These are phyloP conservation scores for Debaryomycetaceae sp. DNA, from an alignment of 1,139 yeast genomes.

Conservation along the genomic window DNA sequence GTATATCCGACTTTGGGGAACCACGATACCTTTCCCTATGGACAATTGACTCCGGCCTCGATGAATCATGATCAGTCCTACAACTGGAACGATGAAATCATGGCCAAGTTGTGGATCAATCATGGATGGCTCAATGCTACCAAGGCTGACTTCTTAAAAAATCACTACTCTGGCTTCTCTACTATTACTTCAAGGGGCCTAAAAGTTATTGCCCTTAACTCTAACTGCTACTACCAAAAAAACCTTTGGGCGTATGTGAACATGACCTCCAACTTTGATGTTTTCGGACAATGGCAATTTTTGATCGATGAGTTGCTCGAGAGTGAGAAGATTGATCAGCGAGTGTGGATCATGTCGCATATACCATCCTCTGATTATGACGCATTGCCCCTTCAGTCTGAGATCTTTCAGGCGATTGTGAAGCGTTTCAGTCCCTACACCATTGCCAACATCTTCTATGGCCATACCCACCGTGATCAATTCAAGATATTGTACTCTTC, in stretches of 20 bases:
- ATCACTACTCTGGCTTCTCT: constrained; percentile 62
- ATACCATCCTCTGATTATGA: constrained; percentile 56
- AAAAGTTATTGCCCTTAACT: constrained; percentile 60
- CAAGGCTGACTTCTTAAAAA: constrained; percentile 16
- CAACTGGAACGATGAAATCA: constrained; percentile 55
- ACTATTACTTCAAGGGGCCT: constrained; percentile 53
- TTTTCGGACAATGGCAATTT: constrained; percentile 62
- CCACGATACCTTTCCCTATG: constrained; percentile 72
- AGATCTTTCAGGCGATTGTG: constrained; percentile 52
- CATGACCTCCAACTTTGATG: constrained; percentile 49
- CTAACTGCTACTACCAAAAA: constrained; percentile 62
- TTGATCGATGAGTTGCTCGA: constrained; percentile 56
- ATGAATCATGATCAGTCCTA: constrained; percentile 37
- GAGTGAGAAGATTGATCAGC: constrained; percentile 51
- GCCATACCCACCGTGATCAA: constrained; percentile 71
- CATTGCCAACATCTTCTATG: constrained; percentile 65
- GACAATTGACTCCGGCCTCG: constrained; percentile 54
- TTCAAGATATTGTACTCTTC: constrained; percentile 53
- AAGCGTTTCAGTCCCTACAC: constrained; percentile 67
- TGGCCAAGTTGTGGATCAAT: constrained; percentile 54
- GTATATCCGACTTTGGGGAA: constrained; percentile 67
- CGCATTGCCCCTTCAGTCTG: constrained; percentile 59
- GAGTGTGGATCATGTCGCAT: constrained; percentile 72
- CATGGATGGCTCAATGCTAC: constrained; percentile 34
- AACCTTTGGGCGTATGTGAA: constrained; percentile 62